Percentiles rank a stretch among this genome's conserved stretches.
These are phyloP conservation scores for Oidiodendron maius DNA, from an alignment of 495 filamentous ascomycete genomes.

Conservation along the genomic window DNA sequence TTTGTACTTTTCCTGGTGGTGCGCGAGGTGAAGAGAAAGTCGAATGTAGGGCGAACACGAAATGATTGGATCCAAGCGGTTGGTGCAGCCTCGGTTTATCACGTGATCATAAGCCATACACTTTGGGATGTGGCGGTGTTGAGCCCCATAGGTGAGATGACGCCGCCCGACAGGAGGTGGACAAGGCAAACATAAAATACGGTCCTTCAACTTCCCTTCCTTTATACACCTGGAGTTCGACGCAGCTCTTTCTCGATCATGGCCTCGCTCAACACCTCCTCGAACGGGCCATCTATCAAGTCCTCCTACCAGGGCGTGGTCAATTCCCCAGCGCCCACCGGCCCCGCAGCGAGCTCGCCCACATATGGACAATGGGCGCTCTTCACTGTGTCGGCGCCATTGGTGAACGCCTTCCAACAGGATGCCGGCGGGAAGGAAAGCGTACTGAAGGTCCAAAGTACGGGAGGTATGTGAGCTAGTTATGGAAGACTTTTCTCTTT, in stretches of 20 bases:
- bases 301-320: slow-evolving; percentile 88
- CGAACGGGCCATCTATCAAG: slow-evolving; percentile 85
- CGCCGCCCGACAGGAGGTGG: background rate
- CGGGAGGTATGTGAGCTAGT: slow-evolving; percentile 58
- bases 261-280: slow-evolving; percentile 88
- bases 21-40: too few relatives aligned
- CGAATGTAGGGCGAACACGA: too few relatives aligned
- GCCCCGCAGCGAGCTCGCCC: slow-evolving; percentile 55
- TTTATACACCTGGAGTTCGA: too few relatives aligned
- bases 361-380: slow-evolving; percentile 84
- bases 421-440: slow-evolving; percentile 82
- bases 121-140: too few relatives aligned
- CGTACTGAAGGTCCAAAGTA: slow-evolving; percentile 85
- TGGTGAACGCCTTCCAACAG: slow-evolving; percentile 84
- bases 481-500: background rate
- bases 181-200: too few relatives aligned
- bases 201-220: too few relatives aligned
- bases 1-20: too few relatives aligned
- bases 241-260: slow-evolving; percentile 39
- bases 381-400: slow-evolving; percentile 83
- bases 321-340: slow-evolving; percentile 61
- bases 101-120: too few relatives aligned
- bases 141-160: too few relatives aligned
- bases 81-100: too few relatives aligned
- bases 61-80: too few relatives aligned